Evolutionary conservation across 1,284 basidiomycete species (phyloP).

Genomic region (Ganoderma meredithae): DNA sequence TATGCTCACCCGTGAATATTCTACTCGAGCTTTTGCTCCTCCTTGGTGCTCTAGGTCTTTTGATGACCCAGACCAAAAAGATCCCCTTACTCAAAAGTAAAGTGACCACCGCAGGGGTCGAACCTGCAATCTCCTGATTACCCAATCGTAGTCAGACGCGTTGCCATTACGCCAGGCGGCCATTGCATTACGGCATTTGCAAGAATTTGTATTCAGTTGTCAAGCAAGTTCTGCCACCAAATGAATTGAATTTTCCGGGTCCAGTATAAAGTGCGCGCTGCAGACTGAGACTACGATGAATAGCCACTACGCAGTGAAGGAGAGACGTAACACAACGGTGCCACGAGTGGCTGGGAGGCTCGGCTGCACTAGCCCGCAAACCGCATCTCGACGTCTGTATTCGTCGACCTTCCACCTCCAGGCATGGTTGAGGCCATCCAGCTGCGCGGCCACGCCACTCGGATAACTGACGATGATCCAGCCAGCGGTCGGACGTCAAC

Average conservation of each 20-base stretch:
- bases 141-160: constrained; percentile 24
- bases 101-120: constrained; percentile 55
- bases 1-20: no score
- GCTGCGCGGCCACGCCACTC: not conserved
- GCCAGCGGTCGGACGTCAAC: not conserved
- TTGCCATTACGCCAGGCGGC: constrained; percentile 25
- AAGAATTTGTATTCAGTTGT: no score
- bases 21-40: no score
- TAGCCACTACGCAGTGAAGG: no score
- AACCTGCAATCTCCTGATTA: constrained; percentile 60
- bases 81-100: no score
- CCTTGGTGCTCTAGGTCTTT: no score
- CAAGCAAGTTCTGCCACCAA: no score
- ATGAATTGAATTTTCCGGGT: no score
- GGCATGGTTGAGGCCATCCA: not conserved
- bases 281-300: no score
- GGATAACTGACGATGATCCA: no score
- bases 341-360: not conserved
- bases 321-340: not conserved
- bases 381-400: not conserved
- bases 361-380: not conserved
- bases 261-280: no score
- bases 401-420: not conserved
- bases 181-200: not conserved
- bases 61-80: no score